Base-by-base conservation (phyloP, 106 monocot species). In the Dioscorea zingiberensis region DNA sequence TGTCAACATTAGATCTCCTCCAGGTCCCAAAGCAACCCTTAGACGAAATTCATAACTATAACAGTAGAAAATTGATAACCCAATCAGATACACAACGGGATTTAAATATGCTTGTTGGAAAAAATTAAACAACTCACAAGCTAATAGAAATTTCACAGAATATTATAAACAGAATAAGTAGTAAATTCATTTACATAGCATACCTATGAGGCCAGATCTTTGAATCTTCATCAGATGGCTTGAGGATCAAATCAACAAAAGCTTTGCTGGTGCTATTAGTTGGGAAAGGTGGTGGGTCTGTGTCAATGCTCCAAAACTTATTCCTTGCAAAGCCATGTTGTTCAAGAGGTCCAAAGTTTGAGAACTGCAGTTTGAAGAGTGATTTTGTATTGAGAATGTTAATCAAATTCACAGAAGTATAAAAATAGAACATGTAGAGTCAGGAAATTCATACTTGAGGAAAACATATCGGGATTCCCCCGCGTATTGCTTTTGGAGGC, bases 181-280 rank as follows among this genome's bases (percentile, higher is more conserved):
- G 8, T 19, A 18, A 51, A 51, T 51, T 15, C 19, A 51, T 16
- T 19, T 51, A 19, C 51, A 51, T 4, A 51, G 13, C 13, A 19
- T 51, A 94, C 93, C 85, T 84, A 63, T 94, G 78, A 21, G 86
- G 83, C 89, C 89, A 94, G 63, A 73, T 75, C 63, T 87, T 94
- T 11, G 56, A 5, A 75, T 87, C 86, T 27, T 81, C 84, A 28
- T 89, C 89, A 47, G 85, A 74, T 62, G 86, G 73, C 72, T 75
- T 89, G 38, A 94, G 78, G 54, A 94, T 84, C 47, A 94, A 69
- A 69, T 94, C 89, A 28, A 94, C 81, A 79, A 71, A 89, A 72
- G 83, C 75, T 67, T 66, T 89, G 51, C 63, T 71, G 26, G 72
- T 61, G 63, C n/a, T 81, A 48, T 60, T 73, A 54, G 73, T 63